phyloP scores from a whole-genome alignment of 2,329 filamentous ascomycete genomes.

The Fusarium incarnatum region DNA sequence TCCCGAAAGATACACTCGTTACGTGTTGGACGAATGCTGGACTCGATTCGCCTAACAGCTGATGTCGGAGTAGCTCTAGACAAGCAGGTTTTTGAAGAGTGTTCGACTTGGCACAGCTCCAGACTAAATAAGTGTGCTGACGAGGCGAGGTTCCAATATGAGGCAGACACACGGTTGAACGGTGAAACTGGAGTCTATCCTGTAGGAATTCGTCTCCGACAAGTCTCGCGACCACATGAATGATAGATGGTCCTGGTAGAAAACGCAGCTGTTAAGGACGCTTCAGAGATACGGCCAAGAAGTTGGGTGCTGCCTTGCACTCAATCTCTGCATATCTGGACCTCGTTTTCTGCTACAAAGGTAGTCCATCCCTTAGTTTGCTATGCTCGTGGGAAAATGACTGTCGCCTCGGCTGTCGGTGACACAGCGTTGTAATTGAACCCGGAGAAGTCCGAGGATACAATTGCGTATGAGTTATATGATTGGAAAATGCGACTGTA shows the following conservation, averaged over 20 bases:
- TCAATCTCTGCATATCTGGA: neutral
- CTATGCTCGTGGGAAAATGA: neutral
- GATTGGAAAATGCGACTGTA: neutral
- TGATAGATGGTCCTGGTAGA: neutral
- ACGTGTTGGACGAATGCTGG: conserved; percentile 17
- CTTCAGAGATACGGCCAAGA: neutral
- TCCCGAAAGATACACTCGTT: conserved; percentile 25
- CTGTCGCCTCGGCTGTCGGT: neutral
- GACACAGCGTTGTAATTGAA: neutral
- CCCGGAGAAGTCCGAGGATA: neutral
- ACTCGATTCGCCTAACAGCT: conserved; percentile 29
- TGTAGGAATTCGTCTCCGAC: conserved; percentile 19
- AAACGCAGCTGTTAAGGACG: neutral
- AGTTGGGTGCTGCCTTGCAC: neutral
- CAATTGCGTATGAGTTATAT: too few species aligned
- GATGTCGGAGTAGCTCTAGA: conserved; percentile 28
- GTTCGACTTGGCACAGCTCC: conserved; percentile 13
- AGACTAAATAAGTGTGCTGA: conserved; percentile 24
- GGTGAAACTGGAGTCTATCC: conserved; percentile 5
- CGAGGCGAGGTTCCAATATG: conserved; percentile 17
- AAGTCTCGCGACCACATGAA: conserved; percentile 3
- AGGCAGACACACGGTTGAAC: conserved; percentile 1
- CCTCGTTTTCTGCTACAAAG: neutral
- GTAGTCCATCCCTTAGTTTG: neutral
- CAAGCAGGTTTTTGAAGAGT: conserved; percentile 23